phyloP scores from a whole-genome alignment of 2,329 filamentous ascomycete species.

The Cercospora sp. region DNA sequence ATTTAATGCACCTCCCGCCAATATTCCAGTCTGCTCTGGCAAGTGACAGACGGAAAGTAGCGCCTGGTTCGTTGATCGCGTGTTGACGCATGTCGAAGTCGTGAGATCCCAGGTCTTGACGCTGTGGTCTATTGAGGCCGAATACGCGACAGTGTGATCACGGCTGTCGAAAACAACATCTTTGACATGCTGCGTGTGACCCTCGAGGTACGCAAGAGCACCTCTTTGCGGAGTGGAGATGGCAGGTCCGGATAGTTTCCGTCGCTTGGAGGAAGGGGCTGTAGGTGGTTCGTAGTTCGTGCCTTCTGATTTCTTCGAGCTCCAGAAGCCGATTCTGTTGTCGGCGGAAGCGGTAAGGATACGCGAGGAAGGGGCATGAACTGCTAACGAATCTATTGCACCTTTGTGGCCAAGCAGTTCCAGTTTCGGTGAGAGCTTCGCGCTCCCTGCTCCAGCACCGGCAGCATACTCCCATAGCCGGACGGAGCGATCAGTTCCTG shows the following conservation, averaged over 20 bases:
- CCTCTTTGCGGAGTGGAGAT: constrained; percentile 69
- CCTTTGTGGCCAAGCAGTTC: constrained; percentile 82
- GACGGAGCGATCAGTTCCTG: constrained; percentile 80
- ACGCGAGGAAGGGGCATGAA: constrained; percentile 70
- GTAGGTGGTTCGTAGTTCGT: constrained; percentile 69
- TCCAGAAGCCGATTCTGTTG: constrained; percentile 84
- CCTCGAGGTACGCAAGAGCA: constrained; percentile 69
- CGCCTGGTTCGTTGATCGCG: constrained; percentile 78
- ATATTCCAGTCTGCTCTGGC: constrained; percentile 62
- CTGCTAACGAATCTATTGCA: constrained; percentile 70
- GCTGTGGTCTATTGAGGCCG: constrained; percentile 85
- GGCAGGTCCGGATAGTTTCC: constrained; percentile 57
- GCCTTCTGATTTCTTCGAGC: constrained; percentile 71
- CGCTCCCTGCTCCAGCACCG: constrained; percentile 41
- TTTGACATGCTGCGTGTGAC: constrained; percentile 73
- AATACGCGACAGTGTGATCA: constrained; percentile 88
- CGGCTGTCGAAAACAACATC: constrained; percentile 80
- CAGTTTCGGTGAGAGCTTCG: constrained; percentile 66
- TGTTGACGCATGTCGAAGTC: constrained; percentile 75
- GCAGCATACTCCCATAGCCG: constrained; percentile 83
- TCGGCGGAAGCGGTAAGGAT: constrained; percentile 86
- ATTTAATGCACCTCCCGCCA: constrained; percentile 77
- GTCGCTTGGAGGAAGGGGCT: constrained; percentile 72
- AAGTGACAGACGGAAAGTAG: constrained; percentile 78
- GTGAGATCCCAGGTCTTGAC: constrained; percentile 88